Base-by-base conservation (phyloP, 495 filamentous ascomycete genomes). In the Jackrogersella multiformis region DNA sequence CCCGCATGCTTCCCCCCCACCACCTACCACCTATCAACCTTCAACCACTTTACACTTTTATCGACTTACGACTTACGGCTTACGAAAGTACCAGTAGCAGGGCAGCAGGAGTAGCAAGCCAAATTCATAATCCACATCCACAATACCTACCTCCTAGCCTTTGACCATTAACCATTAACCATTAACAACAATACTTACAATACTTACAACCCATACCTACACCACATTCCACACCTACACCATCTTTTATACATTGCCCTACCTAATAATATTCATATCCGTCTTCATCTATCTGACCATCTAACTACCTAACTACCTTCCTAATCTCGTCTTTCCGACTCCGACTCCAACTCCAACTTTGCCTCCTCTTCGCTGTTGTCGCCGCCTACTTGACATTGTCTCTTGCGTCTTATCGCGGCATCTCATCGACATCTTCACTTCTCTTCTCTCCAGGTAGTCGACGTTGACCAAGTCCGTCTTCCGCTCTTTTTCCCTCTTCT, bases 221-320 rank as follows among this genome's bases (percentile, higher is more conserved):
- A 30, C 26, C 26, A 30, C 26, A 30, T 54, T n/a, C 48, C 28
- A 59, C 7, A 18, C 53, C 20, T 38, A 54, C 24, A n/a, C n/a
- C n/a, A n/a, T n/a, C n/a, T n/a, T 23, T 21, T 49, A 23, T 61
- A 51, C 45, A 52, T 39, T 52, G 34, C 41, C 42, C 21, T 62
- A 62, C 54, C 58, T 62, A 62, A 68, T 68, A 58, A 61, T n/a
- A n/a, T n/a, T n/a, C n/a, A n/a, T n/a, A n/a, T 62, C 61, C 28
- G 42, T 61, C 44, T 52, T 57, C 32, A 55, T 35, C 35, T 52
- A 56, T 58, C 36, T 30, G 4, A 46, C 46, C 62, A 38, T 60
- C 32, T 48, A 34, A 24, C 39, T 32, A 56, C 12, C 34, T 55
- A 45, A 44, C 35, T 45, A 45, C 41, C 44, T 46, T 24, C 26